Base-by-base conservation (phyloP, 148 eudicot species). In the Spergularia marina region DNA sequence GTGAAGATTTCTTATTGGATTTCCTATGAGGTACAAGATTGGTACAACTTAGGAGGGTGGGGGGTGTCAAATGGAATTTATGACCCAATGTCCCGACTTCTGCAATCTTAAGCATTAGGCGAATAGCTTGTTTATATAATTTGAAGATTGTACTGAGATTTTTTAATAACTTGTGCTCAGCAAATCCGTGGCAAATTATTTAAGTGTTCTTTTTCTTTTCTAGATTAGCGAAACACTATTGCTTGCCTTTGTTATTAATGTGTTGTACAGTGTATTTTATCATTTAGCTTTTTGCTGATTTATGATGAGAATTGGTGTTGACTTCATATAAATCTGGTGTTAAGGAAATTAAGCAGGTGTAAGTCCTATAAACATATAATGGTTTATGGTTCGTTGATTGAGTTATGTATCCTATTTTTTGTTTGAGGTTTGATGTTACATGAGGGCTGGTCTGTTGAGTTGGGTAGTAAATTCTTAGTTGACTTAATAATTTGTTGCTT, bases 331-430 rank as follows among this genome's bases (percentile, higher is more conserved):
- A 68, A 30, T 51, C 51, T 68, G 34, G 56, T 47, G 20, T 4
- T 14, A 10, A 18, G 1, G 52, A 16, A 14, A 8, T 41, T 40
- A 0, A 62, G 69, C 11, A 17, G 40, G 11, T 65, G n/a, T 8
- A 39, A 6, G 51, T 13, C 20, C 4, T 34, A 64, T 39, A 39
- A 14, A 12, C 21, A 39, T 65, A 12, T 0, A 49, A 4, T 65
- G 69, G 69, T 65, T 65, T 0, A 4, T 65, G 69, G 69, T 65
- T 65, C 4, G 39, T 39, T 39, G 69, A 18, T 40, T 14, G 51
- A 12, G 71, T 68, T n/a, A 55, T 49, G 71, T 66, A n/a, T 2
- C 49, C 49, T 20, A 59, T 73, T n/a, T 9, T 49, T 74, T 4
- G 56, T 55, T 23, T 65, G 56, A 53, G 55, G 34, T 63, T 74